Percentiles rank a stretch among this genome's conserved stretches.
Conservation (phyloP, 2,329 filamentous ascomycete species). For the Cytospora mali region DNA sequence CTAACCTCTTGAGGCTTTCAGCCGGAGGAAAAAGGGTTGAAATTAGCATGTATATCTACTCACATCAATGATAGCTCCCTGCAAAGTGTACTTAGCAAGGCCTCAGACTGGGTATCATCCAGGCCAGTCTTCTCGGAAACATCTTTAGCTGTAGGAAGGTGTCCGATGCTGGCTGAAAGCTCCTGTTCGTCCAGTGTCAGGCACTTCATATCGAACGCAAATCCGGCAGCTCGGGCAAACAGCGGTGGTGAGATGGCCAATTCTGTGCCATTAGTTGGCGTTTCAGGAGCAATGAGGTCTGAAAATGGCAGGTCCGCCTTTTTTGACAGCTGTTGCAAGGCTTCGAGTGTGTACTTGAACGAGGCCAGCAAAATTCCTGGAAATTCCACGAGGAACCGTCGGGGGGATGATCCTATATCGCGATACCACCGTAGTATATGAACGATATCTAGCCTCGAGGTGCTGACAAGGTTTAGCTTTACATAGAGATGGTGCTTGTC, state of each 20-base stretch:
- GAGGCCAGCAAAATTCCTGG: slow-evolving; percentile 60
- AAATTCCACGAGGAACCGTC: slow-evolving; percentile 58
- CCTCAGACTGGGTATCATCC: slow-evolving; percentile 54
- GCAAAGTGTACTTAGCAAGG: slow-evolving; percentile 56
- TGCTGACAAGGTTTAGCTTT: slow-evolving; percentile 37
- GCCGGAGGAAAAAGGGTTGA: no score
- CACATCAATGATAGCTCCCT: slow-evolving; percentile 58
- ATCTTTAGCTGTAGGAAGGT: slow-evolving; percentile 19
- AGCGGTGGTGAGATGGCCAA: slow-evolving; percentile 47
- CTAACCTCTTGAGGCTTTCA: not conserved
- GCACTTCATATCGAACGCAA: slow-evolving; percentile 50
- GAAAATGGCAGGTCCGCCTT: slow-evolving; percentile 51
- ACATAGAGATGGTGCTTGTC: slow-evolving; percentile 37
- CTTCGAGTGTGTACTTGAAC: slow-evolving; percentile 59
- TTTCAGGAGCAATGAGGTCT: slow-evolving; percentile 45
- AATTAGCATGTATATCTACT: not conserved
- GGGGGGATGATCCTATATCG: slow-evolving; percentile 18
- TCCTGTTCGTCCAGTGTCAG: slow-evolving; percentile 33
- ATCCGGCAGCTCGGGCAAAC: slow-evolving; percentile 52
- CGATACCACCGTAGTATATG: slow-evolving; percentile 39
- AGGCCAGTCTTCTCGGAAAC: slow-evolving; percentile 47
- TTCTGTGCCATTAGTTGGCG: slow-evolving; percentile 26
- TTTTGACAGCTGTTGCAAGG: slow-evolving; percentile 56
- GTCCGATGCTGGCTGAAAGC: slow-evolving; percentile 30
- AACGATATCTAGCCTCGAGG: slow-evolving; percentile 29